Percentiles rank a stretch among this genome's conserved stretches.
Evolutionary conservation across 352 stramenopile species (phyloP).

Genomic region (Phytophthora ohioensis): DNA sequence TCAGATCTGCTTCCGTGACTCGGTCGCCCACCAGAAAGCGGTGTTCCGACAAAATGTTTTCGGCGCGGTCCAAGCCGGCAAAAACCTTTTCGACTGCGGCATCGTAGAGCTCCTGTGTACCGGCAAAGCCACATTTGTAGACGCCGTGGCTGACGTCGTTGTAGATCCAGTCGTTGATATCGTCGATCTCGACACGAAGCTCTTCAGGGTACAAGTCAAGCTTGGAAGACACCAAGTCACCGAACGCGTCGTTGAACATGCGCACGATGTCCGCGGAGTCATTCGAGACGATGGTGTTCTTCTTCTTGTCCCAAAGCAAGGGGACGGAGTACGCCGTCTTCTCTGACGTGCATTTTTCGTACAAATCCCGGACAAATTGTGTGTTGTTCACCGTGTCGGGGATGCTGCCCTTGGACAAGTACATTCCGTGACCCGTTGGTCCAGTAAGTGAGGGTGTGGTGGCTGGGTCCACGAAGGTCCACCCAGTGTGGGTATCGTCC

Average conservation of each 20-base stretch:
- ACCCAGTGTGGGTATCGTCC: conserved; percentile 84
- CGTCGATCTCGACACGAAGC: conserved; percentile 81
- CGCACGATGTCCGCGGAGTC: conserved; percentile 95
- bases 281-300: conserved; percentile 95
- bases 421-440: conserved; percentile 41
- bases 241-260: conserved; percentile 95
- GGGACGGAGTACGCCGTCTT: conserved; percentile 93
- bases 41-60: conserved; percentile 71
- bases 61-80: conserved; percentile 79
- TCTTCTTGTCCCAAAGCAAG: conserved; percentile 95
- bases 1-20: conserved; percentile 88
- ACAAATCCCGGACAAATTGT: conserved; percentile 86
- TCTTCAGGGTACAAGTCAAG: conserved; percentile 90
- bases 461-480: conserved; percentile 80
- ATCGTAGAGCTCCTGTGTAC: conserved; percentile 84
- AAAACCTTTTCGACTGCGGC: conserved; percentile 87
- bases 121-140: conserved; percentile 76
- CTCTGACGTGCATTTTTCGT: conserved; percentile 68
- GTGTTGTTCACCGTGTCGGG: conserved; percentile 72
- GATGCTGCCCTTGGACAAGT: conserved; percentile 42
- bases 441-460: conserved; percentile 45
- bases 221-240: conserved; percentile 71
- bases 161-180: conserved; percentile 93
- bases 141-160: conserved; percentile 92
- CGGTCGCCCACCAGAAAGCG: conserved; percentile 72